Percentiles rank a stretch among this genome's conserved stretches.
These are phyloP conservation scores for Euptelea pleiosperma DNA, from an alignment of 164 flowering plant species.

Conservation along the genomic window DNA sequence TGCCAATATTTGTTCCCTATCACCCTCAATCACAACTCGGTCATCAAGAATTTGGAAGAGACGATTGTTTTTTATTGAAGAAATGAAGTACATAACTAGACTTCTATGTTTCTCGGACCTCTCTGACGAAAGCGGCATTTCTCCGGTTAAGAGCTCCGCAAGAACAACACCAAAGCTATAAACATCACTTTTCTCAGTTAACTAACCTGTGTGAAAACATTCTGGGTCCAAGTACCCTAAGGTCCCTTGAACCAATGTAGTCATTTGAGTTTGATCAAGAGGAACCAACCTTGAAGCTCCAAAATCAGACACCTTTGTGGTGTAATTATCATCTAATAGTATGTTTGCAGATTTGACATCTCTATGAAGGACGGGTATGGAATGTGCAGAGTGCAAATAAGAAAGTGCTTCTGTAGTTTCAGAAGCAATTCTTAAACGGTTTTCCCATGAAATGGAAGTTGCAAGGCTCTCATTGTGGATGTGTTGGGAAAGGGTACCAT, in stretches of 20 bases:
- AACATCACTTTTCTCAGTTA: slow-evolving; percentile 23
- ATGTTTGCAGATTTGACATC: background rate
- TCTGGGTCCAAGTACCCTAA: slow-evolving; percentile 3
- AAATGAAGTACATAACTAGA: background rate
- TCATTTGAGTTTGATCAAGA: background rate
- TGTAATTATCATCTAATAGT: slow-evolving; percentile 4
- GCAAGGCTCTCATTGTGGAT: background rate
- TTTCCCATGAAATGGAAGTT: background rate
- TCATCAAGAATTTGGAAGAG: background rate
- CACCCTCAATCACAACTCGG: background rate
- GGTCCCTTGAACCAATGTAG: background rate
- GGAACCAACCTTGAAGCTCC: slow-evolving; percentile 29
- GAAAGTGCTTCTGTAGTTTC: slow-evolving; percentile 2
- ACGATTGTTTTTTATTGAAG: background rate
- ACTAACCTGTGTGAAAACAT: background rate
- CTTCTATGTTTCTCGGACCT: background rate
- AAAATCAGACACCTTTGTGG: slow-evolving; percentile 34
- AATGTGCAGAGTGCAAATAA: background rate
- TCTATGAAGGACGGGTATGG: slow-evolving; percentile 4
- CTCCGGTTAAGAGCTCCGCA: slow-evolving; percentile 1
- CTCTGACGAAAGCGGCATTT: background rate
- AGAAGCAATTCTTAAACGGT: background rate
- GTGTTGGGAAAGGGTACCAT: background rate
- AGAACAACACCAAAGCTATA: slow-evolving; percentile 33
- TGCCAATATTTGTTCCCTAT: background rate